A percentile compares a stretch with the other conserved stretches of the same genome.
Evolutionary conservation across 257 asterid genomes (phyloP).

Genomic region (Osmanthus fragrans): DNA sequence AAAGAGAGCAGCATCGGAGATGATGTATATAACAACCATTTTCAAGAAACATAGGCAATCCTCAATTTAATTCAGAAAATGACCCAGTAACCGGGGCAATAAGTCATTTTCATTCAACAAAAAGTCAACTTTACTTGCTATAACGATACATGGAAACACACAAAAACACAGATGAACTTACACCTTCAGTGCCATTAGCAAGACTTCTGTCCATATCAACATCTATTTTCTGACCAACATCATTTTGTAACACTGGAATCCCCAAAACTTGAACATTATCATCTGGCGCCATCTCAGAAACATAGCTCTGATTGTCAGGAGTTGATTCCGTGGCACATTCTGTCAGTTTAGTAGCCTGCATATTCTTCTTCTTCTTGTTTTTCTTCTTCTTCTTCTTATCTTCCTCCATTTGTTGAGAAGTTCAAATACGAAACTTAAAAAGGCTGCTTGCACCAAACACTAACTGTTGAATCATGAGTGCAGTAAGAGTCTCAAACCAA

Average conservation of each 20-base stretch:
- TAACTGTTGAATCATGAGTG: background rate
- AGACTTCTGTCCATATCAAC: constrained; percentile 33
- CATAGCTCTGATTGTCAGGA: constrained; percentile 37
- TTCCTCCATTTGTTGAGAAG: constrained; percentile 44
- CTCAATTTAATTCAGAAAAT: background rate
- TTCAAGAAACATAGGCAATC: background rate
- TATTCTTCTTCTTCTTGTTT: constrained; percentile 59
- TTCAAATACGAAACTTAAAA: constrained; percentile 8
- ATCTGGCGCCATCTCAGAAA: constrained; percentile 6
- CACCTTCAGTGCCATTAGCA: constrained; percentile 38
- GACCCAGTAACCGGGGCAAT: background rate
- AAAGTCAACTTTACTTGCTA: constrained; percentile 8
- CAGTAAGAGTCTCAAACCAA: background rate
- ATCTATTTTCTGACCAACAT: background rate
- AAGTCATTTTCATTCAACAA: background rate
- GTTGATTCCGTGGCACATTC: constrained; percentile 45
- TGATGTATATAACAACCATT: background rate
- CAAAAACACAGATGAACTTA: constrained; percentile 29
- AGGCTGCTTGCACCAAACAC: background rate
- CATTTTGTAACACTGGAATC: constrained; percentile 19
- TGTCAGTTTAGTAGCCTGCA: constrained; percentile 41
- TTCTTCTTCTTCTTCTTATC: constrained; percentile 64
- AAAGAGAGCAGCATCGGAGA: background rate
- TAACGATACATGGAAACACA: constrained; percentile 8
- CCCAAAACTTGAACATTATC: constrained; percentile 11